phyloP scores from a whole-genome alignment of 192 early-diverging fungal species.

The Spinellus fusiger region DNA sequence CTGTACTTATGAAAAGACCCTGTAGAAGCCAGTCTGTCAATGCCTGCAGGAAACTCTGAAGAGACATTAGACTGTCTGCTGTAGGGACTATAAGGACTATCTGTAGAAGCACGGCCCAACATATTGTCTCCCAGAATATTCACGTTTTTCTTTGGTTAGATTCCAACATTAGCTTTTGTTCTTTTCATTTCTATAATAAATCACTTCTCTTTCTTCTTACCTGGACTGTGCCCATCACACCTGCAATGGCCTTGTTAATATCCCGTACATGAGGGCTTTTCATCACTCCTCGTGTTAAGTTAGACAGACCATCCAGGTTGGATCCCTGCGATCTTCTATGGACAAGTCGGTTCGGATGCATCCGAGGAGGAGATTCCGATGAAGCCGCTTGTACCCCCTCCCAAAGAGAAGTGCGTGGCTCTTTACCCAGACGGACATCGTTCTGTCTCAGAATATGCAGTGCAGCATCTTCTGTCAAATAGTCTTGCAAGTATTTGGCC shows the following conservation, averaged over 20 bases:
- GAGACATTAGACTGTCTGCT: constrained; percentile 8
- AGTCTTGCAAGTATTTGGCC: constrained; percentile 56
- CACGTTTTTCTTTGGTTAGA: constrained; percentile 27
- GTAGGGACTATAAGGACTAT: constrained; percentile 4
- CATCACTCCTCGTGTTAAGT: constrained; percentile 47
- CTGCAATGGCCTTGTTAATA: constrained; percentile 49
- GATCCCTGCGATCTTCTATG: constrained; percentile 7
- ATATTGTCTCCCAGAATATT: constrained; percentile 31
- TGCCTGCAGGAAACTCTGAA: constrained; percentile 30
- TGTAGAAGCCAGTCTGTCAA: constrained; percentile 30
- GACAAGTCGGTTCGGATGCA: background rate
- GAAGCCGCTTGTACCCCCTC: background rate
- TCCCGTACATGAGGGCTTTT: constrained; percentile 44
- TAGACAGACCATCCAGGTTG: constrained; percentile 14
- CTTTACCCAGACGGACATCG: constrained; percentile 37
- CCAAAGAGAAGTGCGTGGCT: constrained; percentile 19
- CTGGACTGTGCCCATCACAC: constrained; percentile 39
- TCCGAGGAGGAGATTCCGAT: background rate
- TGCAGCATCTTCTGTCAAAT: constrained; percentile 44
- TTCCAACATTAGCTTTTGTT: background rate
- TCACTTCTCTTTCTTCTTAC: constrained; percentile 5
- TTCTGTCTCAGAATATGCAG: constrained; percentile 54
- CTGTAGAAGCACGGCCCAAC: constrained; percentile 13
- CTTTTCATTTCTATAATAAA: background rate
- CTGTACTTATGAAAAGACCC: constrained; percentile 24